Evolutionary conservation across 2,329 filamentous ascomycete genomes (phyloP).

Genomic region (Fusarium irregulare): DNA sequence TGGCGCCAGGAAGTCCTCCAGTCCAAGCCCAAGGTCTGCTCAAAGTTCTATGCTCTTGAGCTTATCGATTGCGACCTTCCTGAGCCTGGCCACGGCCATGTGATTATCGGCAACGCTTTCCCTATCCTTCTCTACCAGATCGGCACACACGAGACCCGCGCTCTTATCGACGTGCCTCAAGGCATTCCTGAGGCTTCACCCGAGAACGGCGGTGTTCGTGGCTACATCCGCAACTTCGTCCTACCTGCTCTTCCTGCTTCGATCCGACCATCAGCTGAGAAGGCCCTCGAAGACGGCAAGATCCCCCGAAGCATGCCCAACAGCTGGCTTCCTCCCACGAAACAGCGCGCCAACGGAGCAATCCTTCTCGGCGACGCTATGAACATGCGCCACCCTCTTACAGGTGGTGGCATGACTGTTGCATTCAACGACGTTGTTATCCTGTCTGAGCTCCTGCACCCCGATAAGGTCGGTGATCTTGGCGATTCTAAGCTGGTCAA

Average conservation of each 20-base stretch:
- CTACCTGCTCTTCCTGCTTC: conserved; percentile 79
- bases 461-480: conserved; percentile 74
- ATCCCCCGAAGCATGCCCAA: conserved; percentile 92
- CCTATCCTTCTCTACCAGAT: conserved; percentile 97
- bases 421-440: conserved; percentile 92
- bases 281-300: conserved; percentile 80
- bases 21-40: conserved; percentile 88
- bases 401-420: conserved; percentile 97
- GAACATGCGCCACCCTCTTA: conserved; percentile 99
- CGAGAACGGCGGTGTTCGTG: conserved; percentile 83
- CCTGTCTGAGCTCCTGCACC: conserved; percentile 78
- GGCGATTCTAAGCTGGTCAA: conserved; percentile 74
- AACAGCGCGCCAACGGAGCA: conserved; percentile 69
- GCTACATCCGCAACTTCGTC: conserved; percentile 82
- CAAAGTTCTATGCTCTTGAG: conserved; percentile 94
- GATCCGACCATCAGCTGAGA: conserved; percentile 78
- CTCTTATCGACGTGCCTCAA: conserved; percentile 87
- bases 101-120: conserved; percentile 79
- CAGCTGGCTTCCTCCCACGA: conserved; percentile 84
- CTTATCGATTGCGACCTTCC: conserved; percentile 88
- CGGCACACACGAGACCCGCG: conserved; percentile 91
- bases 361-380: conserved; percentile 91
- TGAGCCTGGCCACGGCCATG: conserved; percentile 81
- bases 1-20: conserved; percentile 85
- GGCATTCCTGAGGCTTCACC: conserved; percentile 78